These are phyloP conservation scores for Austroboletus niveus DNA, from an alignment of 1,284 basidiomycete genomes.

Conservation along the genomic window DNA sequence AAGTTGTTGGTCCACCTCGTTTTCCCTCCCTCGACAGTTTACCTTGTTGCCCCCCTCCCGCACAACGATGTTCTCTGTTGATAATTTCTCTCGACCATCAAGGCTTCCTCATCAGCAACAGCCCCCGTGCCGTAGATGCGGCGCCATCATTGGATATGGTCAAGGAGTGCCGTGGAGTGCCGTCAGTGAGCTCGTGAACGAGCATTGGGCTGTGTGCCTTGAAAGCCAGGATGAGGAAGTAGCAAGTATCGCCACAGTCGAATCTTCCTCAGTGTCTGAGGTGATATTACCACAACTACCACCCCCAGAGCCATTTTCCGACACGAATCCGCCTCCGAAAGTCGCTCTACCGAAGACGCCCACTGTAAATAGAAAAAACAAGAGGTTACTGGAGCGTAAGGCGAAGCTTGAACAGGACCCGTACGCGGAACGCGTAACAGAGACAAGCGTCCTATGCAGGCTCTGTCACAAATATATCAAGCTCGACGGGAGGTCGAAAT, in stretches of 20 bases:
- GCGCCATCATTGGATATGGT: conserved; percentile 25
- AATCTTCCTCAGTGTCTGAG: too few relatives aligned
- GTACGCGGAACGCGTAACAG: conserved; percentile 24
- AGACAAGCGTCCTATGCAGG: conserved; percentile 27
- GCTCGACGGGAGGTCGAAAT: conserved; percentile 33
- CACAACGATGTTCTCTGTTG: conserved; percentile 19
- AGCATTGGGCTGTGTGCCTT: conserved; percentile 18
- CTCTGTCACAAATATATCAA: conserved; percentile 31
- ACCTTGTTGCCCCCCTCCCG: conserved; percentile 12
- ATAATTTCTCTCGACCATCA: conserved; percentile 5
- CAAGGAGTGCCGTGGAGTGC: conserved; percentile 24
- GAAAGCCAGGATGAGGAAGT: too few relatives aligned
- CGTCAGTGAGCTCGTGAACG: conserved; percentile 28
- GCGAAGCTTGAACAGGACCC: conserved; percentile 29
- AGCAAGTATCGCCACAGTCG: too few relatives aligned
- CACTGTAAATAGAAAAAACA: conserved; percentile 29
- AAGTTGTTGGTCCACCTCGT: conserved; percentile 3
- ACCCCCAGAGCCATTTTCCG: neutral
- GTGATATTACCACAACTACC: too few relatives aligned
- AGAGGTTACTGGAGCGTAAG: conserved; percentile 29
- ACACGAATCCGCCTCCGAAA: neutral
- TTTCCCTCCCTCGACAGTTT: conserved; percentile 2
- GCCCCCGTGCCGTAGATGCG: conserved; percentile 30
- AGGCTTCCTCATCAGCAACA: neutral
- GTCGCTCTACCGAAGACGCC: neutral